Evolutionary conservation across 352 stramenopile genomes (phyloP).

Genomic region (Thraustochytrium striatum): DNA sequence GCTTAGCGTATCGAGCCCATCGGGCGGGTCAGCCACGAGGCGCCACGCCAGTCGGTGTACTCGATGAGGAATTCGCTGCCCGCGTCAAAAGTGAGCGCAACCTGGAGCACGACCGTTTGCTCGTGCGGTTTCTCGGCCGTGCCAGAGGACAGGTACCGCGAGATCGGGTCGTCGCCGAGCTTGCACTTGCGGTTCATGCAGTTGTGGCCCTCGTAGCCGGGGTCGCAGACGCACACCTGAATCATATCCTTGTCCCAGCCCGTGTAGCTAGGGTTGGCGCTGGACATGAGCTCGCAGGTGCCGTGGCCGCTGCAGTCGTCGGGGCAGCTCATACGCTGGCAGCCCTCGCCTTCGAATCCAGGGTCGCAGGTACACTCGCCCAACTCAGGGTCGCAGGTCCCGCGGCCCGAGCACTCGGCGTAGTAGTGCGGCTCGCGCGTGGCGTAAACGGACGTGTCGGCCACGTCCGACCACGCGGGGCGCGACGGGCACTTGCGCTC

Average conservation of each 20-base stretch:
- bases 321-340: constrained; percentile 60
- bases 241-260: constrained; percentile 55
- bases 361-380: constrained; percentile 77
- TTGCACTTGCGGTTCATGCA: constrained; percentile 52
- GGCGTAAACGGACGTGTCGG: constrained; percentile 10
- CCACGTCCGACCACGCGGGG: constrained; percentile 35
- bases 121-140: background rate
- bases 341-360: constrained; percentile 79
- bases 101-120: constrained; percentile 12
- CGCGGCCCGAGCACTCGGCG: constrained; percentile 74
- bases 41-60: constrained; percentile 58
- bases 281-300: constrained; percentile 27
- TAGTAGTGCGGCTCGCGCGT: constrained; percentile 48
- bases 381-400: constrained; percentile 74
- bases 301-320: constrained; percentile 36
- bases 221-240: constrained; percentile 54
- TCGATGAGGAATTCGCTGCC: constrained; percentile 30
- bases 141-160: background rate
- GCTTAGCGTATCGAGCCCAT: constrained; percentile 54
- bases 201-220: constrained; percentile 48
- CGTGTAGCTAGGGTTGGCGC: background rate
- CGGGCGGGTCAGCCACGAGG: constrained; percentile 61
- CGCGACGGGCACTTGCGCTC: constrained; percentile 37
- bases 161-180: constrained; percentile 53
- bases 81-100: constrained; percentile 8